phyloP scores from a whole-genome alignment of 192 early-diverging fungal species.

The Thoreauomyces humboldtii region DNA sequence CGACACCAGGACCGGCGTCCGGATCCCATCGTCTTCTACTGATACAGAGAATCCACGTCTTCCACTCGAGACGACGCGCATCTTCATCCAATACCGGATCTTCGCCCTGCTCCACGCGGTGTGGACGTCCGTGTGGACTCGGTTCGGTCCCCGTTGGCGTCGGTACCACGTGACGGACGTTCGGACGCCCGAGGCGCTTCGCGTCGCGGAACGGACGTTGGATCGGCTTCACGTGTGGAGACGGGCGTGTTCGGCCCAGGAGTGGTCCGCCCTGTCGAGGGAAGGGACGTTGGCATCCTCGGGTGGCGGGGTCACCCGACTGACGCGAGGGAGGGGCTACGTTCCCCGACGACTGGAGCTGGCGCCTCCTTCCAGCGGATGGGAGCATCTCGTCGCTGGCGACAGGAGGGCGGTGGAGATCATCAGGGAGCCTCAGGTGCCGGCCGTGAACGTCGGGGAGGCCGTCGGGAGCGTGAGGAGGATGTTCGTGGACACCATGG shows the following conservation, averaged over 20 bases:
- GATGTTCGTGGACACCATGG: slow-evolving; percentile 22
- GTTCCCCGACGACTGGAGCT: slow-evolving; percentile 3
- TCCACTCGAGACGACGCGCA: neutral
- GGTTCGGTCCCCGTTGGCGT: slow-evolving; percentile 25
- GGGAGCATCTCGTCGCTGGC: neutral
- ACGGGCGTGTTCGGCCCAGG: slow-evolving; percentile 22
- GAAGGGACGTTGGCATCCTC: too few species aligned
- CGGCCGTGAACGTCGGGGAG: neutral
- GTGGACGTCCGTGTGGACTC: slow-evolving; percentile 34
- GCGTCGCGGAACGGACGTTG: slow-evolving; percentile 28
- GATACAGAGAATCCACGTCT: neutral
- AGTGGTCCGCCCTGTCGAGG: slow-evolving; percentile 24
- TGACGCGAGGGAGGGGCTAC: neutral
- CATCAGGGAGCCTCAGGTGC: neutral
- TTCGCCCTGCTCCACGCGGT: slow-evolving; percentile 18
- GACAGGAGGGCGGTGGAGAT: neutral
- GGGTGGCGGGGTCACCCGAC: slow-evolving; percentile 1
- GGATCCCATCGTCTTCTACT: neutral
- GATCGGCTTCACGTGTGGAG: slow-evolving; percentile 34
- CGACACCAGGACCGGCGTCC: neutral
- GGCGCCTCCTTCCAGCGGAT: neutral
- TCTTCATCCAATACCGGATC: slow-evolving; percentile 33
- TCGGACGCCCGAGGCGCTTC: slow-evolving; percentile 4
- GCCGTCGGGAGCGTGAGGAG: slow-evolving; percentile 3
- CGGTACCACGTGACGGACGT: slow-evolving; percentile 30